Percentiles rank a stretch among this genome's conserved stretches.
phyloP scores from a whole-genome alignment of 139 green algal genomes.

The Micractinium sp. region DNA sequence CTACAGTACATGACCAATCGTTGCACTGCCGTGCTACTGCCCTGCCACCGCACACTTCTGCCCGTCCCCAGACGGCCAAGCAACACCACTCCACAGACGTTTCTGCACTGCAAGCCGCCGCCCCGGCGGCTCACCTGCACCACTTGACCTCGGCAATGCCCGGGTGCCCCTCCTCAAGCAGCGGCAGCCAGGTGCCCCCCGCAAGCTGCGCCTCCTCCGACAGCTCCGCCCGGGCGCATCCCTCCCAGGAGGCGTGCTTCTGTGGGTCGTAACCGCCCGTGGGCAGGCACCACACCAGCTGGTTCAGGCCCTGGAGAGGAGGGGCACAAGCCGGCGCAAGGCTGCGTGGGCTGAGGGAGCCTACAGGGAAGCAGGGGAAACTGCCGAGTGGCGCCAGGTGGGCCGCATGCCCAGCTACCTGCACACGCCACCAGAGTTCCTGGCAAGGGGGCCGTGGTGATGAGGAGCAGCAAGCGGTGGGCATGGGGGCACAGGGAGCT shows the following conservation, averaged over 20 bases:
- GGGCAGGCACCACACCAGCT: constrained; percentile 77
- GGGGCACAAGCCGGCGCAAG: background rate
- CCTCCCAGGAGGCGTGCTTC: constrained; percentile 63
- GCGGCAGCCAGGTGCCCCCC: constrained; percentile 71
- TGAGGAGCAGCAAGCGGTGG: too few relatives aligned
- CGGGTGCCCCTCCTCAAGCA: constrained; percentile 65
- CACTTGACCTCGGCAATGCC: constrained; percentile 89
- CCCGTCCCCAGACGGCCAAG: background rate
- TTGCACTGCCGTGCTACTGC: background rate
- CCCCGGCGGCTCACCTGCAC: constrained; percentile 49
- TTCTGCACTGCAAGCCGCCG: background rate
- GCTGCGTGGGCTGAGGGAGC: background rate
- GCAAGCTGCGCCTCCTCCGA: constrained; percentile 81
- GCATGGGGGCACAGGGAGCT: too few relatives aligned
- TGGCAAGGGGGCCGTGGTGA: too few relatives aligned
- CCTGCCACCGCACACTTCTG: background rate
- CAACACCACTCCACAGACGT: background rate
- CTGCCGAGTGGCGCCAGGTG: too few relatives aligned
- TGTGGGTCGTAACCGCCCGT: constrained; percentile 71
- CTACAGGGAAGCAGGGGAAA: background rate
- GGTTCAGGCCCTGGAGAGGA: constrained; percentile 62
- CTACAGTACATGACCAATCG: background rate
- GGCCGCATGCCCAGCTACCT: too few relatives aligned
- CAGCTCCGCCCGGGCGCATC: constrained; percentile 72
- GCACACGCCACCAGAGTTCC: too few relatives aligned